Evolutionary conservation across 805 yeast species (phyloP), one percentile per base, ranked within the genome.

Genomic region (Pichia heedii): DNA sequence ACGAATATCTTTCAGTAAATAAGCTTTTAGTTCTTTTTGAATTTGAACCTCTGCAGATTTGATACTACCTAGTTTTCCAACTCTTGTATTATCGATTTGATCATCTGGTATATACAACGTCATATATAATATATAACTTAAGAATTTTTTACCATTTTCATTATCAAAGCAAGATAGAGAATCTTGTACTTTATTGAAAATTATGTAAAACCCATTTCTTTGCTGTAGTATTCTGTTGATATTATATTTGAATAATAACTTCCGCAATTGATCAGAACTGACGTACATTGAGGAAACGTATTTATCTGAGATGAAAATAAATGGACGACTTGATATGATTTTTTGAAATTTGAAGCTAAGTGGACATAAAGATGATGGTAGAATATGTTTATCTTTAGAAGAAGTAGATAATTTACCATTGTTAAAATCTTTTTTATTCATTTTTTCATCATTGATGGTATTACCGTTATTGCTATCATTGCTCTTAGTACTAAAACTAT

Each of bases 181-280:
- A 47, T 80, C 84, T 30, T 61, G 61, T 13, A 71, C 60, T 16
- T 73, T 68, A 51, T 78, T 77, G 61, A 87, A 87, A 1, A 84
- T 79, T 33, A 86, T 67, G 52, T 73, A 86, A 51, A 81, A 81
- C 0, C 96, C 96, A 1, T 71, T 58, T 37, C 59, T 60, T 50
- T 83, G 89, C 4, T 77, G 69, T 39, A 82, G 56, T 3, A 86
- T 76, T 43, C 84, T 67, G 0, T 78, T 73, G 79, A 87, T 82
- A 43, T 73, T 75, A 54, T 81, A 81, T 39, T 70, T 73, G 34
- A 70, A 70, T 27, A 86, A 63, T 26, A 70, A 67, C 22, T 73
- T 68, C 52, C 83, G 79, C 42, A 87, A 65, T 54, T 81, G 86
- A 42, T 68, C 69, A 3, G 77, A 65, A 15, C 70, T 64, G 1